Base-by-base conservation (phyloP, 2,329 filamentous ascomycete genomes). In the Tolypocladium paradoxum region DNA sequence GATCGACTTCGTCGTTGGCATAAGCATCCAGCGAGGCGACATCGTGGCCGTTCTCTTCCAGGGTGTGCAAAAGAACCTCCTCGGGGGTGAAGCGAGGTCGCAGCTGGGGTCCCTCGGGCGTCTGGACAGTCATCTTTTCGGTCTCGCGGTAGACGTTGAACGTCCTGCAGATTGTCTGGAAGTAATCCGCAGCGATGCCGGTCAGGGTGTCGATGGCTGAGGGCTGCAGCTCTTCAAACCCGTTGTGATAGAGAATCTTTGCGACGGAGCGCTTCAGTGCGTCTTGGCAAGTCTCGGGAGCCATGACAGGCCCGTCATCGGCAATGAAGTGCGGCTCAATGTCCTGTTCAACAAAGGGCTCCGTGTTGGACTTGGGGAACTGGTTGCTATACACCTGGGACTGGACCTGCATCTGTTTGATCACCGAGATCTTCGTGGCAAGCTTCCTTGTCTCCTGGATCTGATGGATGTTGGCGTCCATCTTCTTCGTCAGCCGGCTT, bases 331-430 rank as follows among this genome's bases (percentile, higher is more conserved):
- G 87, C n/a, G 90, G 82, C 50, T 90, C 85, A 51, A 93, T 84
- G 64, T 97, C 93, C 43, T 82, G 78, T 70, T 99, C 93, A 20
- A 85, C 73, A 57, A 99, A 96, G 0, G 90, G 88, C 65, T 92
- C 86, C 1, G 88, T 88, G 57, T 96, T 89, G 65, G 95, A 96
- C 71, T 96, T 96, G 58, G 92, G 90, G 63, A 99, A 99, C 68
- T 99, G 93, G 64, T 99, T 99, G 64, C 91, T 88, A 66, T 99
- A 99, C 66, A 95, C 88, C 80, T 96, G 93, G 50, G 90, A 89
- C 68, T 99, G 93, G 52, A 97, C 83, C 71, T 99, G 93, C 93
- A 99, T 99, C 73, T 99, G 93, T 74, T 97, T 99, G 67, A 99
- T 93, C 56, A 99, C 90, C 49, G 89, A 86, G 66, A 99, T 96